Evolutionary conservation across 345 rosid species (phyloP), one percentile per base, ranked within the genome.

Genomic region (Euphorbia pulcherrima): DNA sequence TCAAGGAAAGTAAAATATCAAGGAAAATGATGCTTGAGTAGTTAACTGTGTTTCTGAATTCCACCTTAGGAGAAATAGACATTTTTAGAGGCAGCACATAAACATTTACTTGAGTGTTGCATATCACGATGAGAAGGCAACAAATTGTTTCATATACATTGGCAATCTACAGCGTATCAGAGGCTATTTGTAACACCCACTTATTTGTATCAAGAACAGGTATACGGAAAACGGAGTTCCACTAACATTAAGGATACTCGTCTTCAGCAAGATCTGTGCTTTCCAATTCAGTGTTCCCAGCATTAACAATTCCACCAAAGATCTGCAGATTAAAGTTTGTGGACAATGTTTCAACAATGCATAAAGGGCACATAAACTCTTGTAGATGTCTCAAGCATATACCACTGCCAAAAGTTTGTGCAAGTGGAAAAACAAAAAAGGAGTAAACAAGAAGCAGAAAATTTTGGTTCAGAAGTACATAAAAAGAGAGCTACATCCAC

Each of bases 271-370:
- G 58, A 59, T 80, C 92, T 24, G 96, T 91, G 61, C 71, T 76
- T 24, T 75, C 80, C 75, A 94, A 74, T 50, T 79, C 56, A 40
- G 86, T 40, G 74, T 94, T 89, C 77, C 97, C 99, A 71, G 91
- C 96, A 83, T 88, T 85, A 62, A 91, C 96, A 55, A 94, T 78
- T 54, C 97, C 97, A 2, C 99, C 99, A 77, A 94, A 91, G 68
- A 94, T 56, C 99, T 94, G 68, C 62, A 65, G 48, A 21, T 37
- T 50, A 21, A 60, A 57, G 56, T 30, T 37, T 44, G 40, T 27
- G 61, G 60, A 71, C 29, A 62, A 17, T 54, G 26, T 64, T 28
- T 27, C 40, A 27, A 54, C 40, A 66, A 57, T 29, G 35, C 57
- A 24, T 23, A 39, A 16, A 17, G 29, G 52, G 54, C 30, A 11